These are phyloP conservation scores for Dillenia turbinata DNA, from an alignment of 164 flowering plant genomes.

Conservation along the genomic window DNA sequence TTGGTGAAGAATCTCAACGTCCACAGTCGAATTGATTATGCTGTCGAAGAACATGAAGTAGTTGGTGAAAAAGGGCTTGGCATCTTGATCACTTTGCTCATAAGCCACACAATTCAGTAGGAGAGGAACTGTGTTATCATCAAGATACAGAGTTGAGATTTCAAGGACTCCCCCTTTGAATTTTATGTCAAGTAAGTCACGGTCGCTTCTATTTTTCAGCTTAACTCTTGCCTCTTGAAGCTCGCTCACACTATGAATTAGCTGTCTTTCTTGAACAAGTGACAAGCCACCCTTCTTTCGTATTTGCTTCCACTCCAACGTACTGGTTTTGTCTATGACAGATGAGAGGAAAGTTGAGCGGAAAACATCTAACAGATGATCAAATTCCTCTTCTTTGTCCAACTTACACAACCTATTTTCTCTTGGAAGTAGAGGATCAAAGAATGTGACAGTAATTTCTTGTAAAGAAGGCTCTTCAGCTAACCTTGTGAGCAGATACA, in stretches of 20 bases:
- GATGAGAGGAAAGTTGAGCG: constrained; percentile 18
- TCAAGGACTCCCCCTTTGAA: constrained; percentile 16
- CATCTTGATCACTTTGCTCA: constrained; percentile 21
- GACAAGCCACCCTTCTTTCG: not conserved
- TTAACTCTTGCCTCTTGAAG: constrained; percentile 21
- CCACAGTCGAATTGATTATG: constrained; percentile 19
- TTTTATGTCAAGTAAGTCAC: constrained; percentile 18
- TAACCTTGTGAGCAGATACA: constrained; percentile 11
- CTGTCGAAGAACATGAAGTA: constrained; percentile 25
- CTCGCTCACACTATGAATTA: constrained; percentile 16
- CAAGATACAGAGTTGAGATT: constrained; percentile 23
- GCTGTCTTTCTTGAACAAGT: constrained; percentile 11
- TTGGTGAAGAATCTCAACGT: constrained; percentile 24
- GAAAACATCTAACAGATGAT: constrained; percentile 25
- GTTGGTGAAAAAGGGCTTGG: constrained; percentile 20
- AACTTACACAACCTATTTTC: not conserved
- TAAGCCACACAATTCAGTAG: constrained; percentile 29
- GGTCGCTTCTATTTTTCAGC: constrained; percentile 2
- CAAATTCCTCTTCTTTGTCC: not conserved
- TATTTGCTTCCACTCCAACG: no score
- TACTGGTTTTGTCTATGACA: not conserved
- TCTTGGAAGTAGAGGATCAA: constrained; percentile 21
- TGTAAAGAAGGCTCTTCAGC: constrained; percentile 9
- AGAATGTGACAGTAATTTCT: constrained; percentile 20
- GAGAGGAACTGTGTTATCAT: constrained; percentile 19